These are phyloP conservation scores for Penicillium hesseltinei DNA, from an alignment of 2,329 filamentous ascomycete species.

Conservation along the genomic window DNA sequence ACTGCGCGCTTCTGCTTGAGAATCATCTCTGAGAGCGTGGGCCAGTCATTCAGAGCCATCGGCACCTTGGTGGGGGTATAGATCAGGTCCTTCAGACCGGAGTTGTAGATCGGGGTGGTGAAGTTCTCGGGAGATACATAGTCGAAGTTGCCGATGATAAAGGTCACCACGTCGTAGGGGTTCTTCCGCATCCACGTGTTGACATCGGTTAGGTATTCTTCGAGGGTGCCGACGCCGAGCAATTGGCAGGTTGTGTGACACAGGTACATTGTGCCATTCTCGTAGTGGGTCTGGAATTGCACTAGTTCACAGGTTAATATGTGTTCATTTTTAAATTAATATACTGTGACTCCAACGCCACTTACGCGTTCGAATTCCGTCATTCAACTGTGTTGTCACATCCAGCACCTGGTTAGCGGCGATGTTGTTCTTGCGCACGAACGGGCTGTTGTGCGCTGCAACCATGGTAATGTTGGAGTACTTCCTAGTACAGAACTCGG, in stretches of 20 bases:
- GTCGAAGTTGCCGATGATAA: constrained; percentile 81
- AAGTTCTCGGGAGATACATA: constrained; percentile 66
- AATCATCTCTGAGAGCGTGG: constrained; percentile 75
- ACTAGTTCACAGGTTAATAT: constrained; percentile 40
- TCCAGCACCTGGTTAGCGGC: constrained; percentile 71
- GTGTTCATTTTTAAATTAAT: background rate
- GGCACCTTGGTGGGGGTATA: constrained; percentile 71
- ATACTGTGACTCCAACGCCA: background rate
- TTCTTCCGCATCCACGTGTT: constrained; percentile 70
- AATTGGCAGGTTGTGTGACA: constrained; percentile 84
- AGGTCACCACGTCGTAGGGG: constrained; percentile 83
- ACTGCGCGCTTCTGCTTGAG: constrained; percentile 67
- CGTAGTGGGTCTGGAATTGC: constrained; percentile 58
- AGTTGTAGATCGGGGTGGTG: constrained; percentile 64
- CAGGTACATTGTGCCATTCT: constrained; percentile 65
- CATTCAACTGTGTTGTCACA: constrained; percentile 71
- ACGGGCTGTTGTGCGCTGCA: constrained; percentile 78
- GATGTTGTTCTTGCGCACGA: constrained; percentile 66
- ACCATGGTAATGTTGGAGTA: constrained; percentile 82
- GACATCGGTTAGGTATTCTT: constrained; percentile 68
- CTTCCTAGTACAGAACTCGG: constrained; percentile 71
- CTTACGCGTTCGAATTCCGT: constrained; percentile 62
- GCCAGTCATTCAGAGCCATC: constrained; percentile 75
- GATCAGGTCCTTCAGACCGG: constrained; percentile 69
- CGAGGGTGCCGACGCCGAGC: constrained; percentile 75